These are phyloP conservation scores for Kwoniella botswanensis DNA, from an alignment of 768 basidiomycete genomes.

Conservation along the genomic window DNA sequence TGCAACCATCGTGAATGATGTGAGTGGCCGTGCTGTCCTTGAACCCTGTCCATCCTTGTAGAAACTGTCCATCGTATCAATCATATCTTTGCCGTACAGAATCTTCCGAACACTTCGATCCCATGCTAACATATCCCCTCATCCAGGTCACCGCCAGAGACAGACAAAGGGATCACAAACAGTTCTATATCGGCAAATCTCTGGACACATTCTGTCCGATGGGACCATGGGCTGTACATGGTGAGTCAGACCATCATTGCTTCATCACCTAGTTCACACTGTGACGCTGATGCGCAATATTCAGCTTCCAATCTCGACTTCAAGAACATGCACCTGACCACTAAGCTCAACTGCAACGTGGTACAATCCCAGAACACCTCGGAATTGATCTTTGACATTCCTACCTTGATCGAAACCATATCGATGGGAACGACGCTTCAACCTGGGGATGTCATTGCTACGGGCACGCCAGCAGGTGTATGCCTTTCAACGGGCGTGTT, in stretches of 20 bases:
- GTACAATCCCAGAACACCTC: conserved; percentile 42
- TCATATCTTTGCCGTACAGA: background rate
- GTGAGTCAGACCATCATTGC: conserved; percentile 9
- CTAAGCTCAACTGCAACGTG: conserved; percentile 44
- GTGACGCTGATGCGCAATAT: background rate
- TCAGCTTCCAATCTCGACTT: conserved; percentile 37
- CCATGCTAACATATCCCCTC: background rate
- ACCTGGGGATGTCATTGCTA: conserved; percentile 52
- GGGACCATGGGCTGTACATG: conserved; percentile 44
- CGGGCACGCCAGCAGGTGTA: conserved; percentile 51
- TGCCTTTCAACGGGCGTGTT: conserved; percentile 37
- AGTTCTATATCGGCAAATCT: conserved; percentile 53
- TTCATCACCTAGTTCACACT: background rate
- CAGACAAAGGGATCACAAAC: conserved; percentile 53
- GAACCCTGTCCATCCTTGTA: background rate
- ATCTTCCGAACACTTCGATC: background rate
- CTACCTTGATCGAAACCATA: conserved; percentile 47
- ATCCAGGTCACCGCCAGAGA: conserved; percentile 50
- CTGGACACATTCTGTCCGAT: conserved; percentile 54
- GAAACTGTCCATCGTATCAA: too few species aligned
- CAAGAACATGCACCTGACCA: conserved; percentile 38
- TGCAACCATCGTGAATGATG: conserved; percentile 43
- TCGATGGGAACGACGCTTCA: conserved; percentile 48
- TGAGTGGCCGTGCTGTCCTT: conserved; percentile 13
- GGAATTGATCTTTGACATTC: conserved; percentile 54